phyloP scores from a whole-genome alignment of 768 basidiomycete species.

The Gloeopeniophorella convolvens region DNA sequence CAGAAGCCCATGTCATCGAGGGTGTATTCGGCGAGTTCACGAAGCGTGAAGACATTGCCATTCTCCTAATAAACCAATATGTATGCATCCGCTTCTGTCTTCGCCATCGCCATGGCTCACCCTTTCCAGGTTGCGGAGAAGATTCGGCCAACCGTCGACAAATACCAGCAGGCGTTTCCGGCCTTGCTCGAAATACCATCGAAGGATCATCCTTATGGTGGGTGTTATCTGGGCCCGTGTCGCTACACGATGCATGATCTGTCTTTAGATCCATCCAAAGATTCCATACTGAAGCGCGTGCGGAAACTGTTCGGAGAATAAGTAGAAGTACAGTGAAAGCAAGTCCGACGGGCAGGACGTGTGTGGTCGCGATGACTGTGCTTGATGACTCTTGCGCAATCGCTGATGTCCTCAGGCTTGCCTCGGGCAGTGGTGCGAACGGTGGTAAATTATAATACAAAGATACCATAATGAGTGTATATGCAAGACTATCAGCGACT shows the following conservation, averaged over 20 bases:
- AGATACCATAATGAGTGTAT: constrained; percentile 25
- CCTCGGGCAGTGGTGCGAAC: background rate
- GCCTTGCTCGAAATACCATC: constrained; percentile 96
- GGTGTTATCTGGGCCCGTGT: constrained; percentile 23
- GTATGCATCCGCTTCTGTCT: constrained; percentile 39
- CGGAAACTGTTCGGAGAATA: constrained; percentile 95
- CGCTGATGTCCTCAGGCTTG: background rate
- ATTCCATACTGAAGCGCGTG: constrained; percentile 92
- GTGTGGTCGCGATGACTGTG: constrained; percentile 7
- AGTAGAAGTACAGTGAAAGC: too few species aligned
- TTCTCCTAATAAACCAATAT: constrained; percentile 97
- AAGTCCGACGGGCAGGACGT: too few species aligned
- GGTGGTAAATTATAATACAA: background rate
- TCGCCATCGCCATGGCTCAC: background rate
- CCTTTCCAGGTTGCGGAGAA: constrained; percentile 82
- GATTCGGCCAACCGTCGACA: constrained; percentile 91
- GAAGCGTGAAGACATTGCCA: constrained; percentile 90
- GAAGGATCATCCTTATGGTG: constrained; percentile 97
- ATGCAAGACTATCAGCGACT: constrained; percentile 11
- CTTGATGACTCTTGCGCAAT: background rate
- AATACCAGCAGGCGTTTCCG: constrained; percentile 94
- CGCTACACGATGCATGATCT: constrained; percentile 20
- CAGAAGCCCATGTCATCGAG: constrained; percentile 86
- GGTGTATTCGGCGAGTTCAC: constrained; percentile 92
- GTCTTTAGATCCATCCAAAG: constrained; percentile 81